Evolutionary conservation across 75 land plant species (phyloP).

Genomic region (Picea sitchensis): DNA sequence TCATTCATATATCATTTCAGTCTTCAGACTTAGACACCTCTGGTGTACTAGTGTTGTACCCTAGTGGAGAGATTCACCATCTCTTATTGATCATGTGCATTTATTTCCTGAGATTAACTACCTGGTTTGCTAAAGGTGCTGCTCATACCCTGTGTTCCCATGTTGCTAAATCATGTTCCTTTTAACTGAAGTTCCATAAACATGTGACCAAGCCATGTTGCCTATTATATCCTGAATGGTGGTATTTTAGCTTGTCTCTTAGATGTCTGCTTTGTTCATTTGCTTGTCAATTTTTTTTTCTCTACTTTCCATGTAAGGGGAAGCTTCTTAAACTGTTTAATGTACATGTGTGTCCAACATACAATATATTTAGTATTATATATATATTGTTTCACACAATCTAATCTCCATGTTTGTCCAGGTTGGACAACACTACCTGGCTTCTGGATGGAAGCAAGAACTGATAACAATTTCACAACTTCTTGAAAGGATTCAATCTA

Average conservation of each 20-base stretch:
- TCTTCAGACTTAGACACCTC: too few relatives aligned
- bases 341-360: not conserved
- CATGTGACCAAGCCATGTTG: not conserved
- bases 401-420: slow-evolving; percentile 21
- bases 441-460: slow-evolving; percentile 95
- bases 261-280: not conserved
- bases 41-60: too few relatives aligned
- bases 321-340: not conserved
- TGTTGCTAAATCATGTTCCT: not conserved
- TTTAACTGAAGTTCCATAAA: not conserved
- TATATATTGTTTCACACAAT: not conserved
- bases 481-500: slow-evolving; percentile 54
- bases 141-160: not conserved
- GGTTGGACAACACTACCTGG: slow-evolving; percentile 94
- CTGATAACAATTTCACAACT: slow-evolving; percentile 82
- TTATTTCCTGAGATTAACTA: too few relatives aligned
- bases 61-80: too few relatives aligned
- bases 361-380: not conserved
- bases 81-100: too few relatives aligned
- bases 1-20: too few relatives aligned
- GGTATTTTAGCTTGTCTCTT: not conserved
- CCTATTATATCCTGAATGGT: not conserved
- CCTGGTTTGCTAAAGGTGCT: too few relatives aligned
- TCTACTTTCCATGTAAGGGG: not conserved
- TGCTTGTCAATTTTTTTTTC: not conserved